Base-by-base conservation (phyloP, 805 yeast genomes). In the Wickerhamiella brachini region DNA sequence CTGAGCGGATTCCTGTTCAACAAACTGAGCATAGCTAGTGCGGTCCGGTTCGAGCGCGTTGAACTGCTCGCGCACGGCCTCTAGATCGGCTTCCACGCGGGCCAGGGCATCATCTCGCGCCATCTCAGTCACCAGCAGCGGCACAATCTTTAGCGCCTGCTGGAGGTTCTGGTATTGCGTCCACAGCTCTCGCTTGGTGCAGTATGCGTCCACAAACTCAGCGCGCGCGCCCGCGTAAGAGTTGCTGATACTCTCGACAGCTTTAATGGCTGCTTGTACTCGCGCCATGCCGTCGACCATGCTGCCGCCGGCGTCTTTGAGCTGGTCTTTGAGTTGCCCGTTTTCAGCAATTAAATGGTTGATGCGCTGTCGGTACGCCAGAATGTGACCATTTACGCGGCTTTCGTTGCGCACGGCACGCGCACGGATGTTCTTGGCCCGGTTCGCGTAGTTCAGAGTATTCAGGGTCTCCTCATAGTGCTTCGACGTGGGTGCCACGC, bases 401-500 rank as follows among this genome's bases (percentile, higher is more conserved):
- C 80, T 87, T 54, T 79, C 80, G 62, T 88, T 88, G 54, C 93
- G 67, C 2, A 77, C 72, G 2, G 85, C 70, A 57, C 85, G 85
- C 0, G 95, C 89, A 62, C 85, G 85, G 58, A 89, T 89, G 57
- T 83, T 88, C 62, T 88, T 88, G 15, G 96, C 97, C 43, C 96
- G 71, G 62, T 87, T 80, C 0, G 97, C 97, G 65, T 89, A 90
- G 51, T 86, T 85, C 54, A 90, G 73, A 0, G 97, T 86, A 64
- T 90, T 90, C 49, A 85, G 70, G 0, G 97, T 89, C 62, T 90
- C 97, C 62, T 90, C 97, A 64, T 87, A 88, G 65, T 90, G 97
- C 44, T 72, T 74, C 29, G 85, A 77, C 53, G 88, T 83, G 0
- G 97, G 97, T 3, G 94, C 82, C 2, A 90, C 77, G 66, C 97